phyloP scores from a whole-genome alignment of 768 basidiomycete genomes.

The Mycena polygramma region DNA sequence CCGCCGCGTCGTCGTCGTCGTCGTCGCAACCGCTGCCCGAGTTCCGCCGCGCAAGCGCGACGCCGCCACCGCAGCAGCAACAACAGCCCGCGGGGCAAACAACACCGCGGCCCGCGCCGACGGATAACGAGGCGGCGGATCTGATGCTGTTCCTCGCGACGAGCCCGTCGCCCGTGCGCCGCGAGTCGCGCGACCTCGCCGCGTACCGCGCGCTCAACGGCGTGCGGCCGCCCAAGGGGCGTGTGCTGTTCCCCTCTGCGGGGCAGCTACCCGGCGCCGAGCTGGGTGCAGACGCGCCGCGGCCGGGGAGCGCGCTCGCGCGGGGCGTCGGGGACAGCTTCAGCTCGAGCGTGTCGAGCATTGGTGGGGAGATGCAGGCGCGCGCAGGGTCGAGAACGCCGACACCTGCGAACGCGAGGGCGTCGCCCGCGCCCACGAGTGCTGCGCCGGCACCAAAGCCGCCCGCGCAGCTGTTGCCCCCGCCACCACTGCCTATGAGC shows the following conservation, averaged over 20 bases:
- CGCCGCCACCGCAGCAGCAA: conserved; percentile 36
- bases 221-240: conserved; percentile 55
- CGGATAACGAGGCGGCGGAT: conserved; percentile 89
- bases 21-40: conserved; percentile 44
- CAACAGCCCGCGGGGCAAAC: conserved; percentile 24
- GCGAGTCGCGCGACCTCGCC: conserved; percentile 66
- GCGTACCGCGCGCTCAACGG: conserved; percentile 70
- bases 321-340: conserved; percentile 57
- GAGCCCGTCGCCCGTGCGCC: conserved; percentile 84
- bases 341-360: conserved; percentile 58
- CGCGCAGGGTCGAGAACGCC: conserved; percentile 37
- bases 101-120: conserved; percentile 67
- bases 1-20: conserved; percentile 51
- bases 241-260: conserved; percentile 75
- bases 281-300: conserved; percentile 34
- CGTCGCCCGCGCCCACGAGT: conserved; percentile 19
- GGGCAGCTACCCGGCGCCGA: conserved; percentile 21
- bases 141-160: conserved; percentile 88
- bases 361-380: conserved; percentile 46
- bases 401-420: conserved; percentile 25
- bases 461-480: conserved; percentile 44
- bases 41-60: conserved; percentile 51
- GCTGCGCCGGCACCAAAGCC: conserved; percentile 33
- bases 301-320: conserved; percentile 39
- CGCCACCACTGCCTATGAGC: conserved; percentile 37